Percentiles rank a stretch among this genome's conserved stretches.
These are phyloP conservation scores for Colletotrichum magnum DNA, from an alignment of 2,329 filamentous ascomycete genomes.

Conservation along the genomic window DNA sequence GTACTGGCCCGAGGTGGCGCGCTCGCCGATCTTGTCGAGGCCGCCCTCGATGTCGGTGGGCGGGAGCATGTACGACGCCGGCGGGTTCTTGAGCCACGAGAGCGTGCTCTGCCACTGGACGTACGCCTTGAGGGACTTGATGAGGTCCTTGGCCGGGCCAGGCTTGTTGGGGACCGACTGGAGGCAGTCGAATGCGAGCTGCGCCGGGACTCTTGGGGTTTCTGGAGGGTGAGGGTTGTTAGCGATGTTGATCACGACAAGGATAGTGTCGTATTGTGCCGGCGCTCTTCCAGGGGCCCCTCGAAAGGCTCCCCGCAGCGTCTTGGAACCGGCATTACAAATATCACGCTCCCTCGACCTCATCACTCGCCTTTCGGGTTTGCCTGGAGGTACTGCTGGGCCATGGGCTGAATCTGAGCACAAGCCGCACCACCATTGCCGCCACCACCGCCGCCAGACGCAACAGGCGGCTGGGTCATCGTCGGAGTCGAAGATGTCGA, in stretches of 20 bases:
- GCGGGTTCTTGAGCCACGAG: conserved; percentile 65
- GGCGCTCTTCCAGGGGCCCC: neutral
- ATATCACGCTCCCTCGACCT: accelerated
- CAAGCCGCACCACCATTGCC: conserved; percentile 4
- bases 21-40: conserved; percentile 60
- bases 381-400: conserved; percentile 12
- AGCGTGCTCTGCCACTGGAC: conserved; percentile 64
- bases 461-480: neutral
- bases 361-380: conserved; percentile 30
- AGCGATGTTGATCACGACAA: neutral
- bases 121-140: conserved; percentile 57
- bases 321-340: too few species aligned
- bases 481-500: conserved; percentile 13
- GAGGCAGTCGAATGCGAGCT: conserved; percentile 55
- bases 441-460: conserved; percentile 5
- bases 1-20: conserved; percentile 58
- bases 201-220: conserved; percentile 52
- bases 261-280: neutral
- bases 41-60: conserved; percentile 62
- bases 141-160: conserved; percentile 50
- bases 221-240: neutral
- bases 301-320: neutral
- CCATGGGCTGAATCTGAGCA: conserved; percentile 26
- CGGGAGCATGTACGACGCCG: conserved; percentile 63
- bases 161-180: conserved; percentile 55